Conservation (phyloP, 2,329 filamentous ascomycete genomes). For the Zymoseptoria pseudotritici region DNA sequence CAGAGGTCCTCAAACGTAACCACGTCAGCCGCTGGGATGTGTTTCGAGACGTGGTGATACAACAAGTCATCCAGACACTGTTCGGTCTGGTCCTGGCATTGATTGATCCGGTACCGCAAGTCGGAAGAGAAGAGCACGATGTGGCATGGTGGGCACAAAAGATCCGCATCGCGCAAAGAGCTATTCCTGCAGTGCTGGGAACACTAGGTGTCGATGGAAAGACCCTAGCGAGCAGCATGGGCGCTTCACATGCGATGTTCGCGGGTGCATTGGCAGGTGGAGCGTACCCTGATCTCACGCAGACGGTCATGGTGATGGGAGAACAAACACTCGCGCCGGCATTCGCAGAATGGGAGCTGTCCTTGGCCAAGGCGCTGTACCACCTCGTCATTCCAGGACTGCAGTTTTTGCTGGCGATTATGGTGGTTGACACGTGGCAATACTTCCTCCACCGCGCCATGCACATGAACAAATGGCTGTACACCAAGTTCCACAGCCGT, state of each 20-base stretch:
- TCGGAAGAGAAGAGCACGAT: constrained; percentile 76
- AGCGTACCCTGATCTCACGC: constrained; percentile 61
- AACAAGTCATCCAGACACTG: constrained; percentile 80
- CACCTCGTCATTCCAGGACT: constrained; percentile 66
- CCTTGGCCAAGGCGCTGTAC: constrained; percentile 69
- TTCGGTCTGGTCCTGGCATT: constrained; percentile 61
- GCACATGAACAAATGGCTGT: constrained; percentile 97
- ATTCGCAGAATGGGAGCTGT: constrained; percentile 78
- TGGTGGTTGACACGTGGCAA: constrained; percentile 90
- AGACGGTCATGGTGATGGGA: constrained; percentile 49
- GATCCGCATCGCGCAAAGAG: constrained; percentile 68
- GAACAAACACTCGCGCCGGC: constrained; percentile 51
- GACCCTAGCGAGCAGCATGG: constrained; percentile 67
- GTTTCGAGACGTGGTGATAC: constrained; percentile 80
- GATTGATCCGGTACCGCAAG: constrained; percentile 65
- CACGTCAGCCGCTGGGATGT: constrained; percentile 80
- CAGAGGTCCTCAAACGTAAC: constrained; percentile 80
- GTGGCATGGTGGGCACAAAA: constrained; percentile 83
- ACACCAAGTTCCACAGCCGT: constrained; percentile 85
- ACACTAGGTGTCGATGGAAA: constrained; percentile 69
- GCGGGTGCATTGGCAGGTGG: constrained; percentile 73
- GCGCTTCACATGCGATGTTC: constrained; percentile 62
- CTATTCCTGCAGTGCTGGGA: constrained; percentile 64
- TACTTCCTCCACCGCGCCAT: constrained; percentile 95
- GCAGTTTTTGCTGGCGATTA: constrained; percentile 68